phyloP scores from a whole-genome alignment of 2,329 filamentous ascomycete genomes.

The Botrytis cinerea region DNA sequence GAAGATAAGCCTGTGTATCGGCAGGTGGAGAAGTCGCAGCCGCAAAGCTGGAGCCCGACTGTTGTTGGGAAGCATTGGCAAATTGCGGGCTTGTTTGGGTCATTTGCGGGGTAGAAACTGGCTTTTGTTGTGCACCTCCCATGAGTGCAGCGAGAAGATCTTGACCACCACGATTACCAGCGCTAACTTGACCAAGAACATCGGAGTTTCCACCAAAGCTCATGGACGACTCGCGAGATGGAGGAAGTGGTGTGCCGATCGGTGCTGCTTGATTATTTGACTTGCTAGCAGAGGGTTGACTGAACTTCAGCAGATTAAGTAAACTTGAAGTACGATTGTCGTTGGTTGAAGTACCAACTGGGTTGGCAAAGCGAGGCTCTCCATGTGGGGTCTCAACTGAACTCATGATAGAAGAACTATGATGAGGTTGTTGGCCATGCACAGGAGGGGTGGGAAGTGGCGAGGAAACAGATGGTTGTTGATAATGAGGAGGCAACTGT shows the following conservation, averaged over 20 bases:
- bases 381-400: constrained; percentile 49
- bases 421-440: constrained; percentile 55
- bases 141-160: constrained; percentile 42
- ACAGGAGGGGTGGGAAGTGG: constrained; percentile 58
- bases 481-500: constrained; percentile 46
- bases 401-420: constrained; percentile 59
- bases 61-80: constrained; percentile 34
- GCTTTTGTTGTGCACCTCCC: constrained; percentile 34
- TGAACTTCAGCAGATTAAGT: constrained; percentile 67
- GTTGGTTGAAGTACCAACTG: constrained; percentile 41
- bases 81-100: constrained; percentile 30
- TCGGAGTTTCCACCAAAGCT: constrained; percentile 33
- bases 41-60: constrained; percentile 30
- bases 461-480: constrained; percentile 58
- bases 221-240: constrained; percentile 36
- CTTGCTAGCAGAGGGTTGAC: constrained; percentile 46
- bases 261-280: constrained; percentile 33
- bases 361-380: constrained; percentile 43
- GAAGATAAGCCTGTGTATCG: constrained; percentile 81
- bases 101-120: constrained; percentile 30
- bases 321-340: constrained; percentile 57
- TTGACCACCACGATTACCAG: constrained; percentile 30
- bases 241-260: constrained; percentile 39
- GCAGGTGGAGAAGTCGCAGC: constrained; percentile 58
- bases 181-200: constrained; percentile 29